Base-by-base conservation (phyloP, 2,329 filamentous ascomycete genomes). In the Diaporthe caulivora region DNA sequence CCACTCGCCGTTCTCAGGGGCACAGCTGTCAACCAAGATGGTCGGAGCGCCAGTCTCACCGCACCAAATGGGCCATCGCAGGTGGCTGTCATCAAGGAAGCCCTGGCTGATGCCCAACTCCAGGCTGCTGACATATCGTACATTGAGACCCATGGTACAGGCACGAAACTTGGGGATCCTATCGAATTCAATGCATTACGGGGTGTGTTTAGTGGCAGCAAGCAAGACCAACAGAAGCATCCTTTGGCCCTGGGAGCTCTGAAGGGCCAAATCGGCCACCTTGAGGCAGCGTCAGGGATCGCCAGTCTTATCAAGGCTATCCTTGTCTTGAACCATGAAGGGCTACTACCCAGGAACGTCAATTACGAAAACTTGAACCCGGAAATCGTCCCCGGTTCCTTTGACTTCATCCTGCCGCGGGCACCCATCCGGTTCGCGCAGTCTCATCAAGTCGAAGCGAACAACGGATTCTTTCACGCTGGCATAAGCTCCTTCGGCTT, bases 11-110 rank as follows among this genome's bases (percentile, higher is more conserved):
- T 84, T 8, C 78, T 86, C 26, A 77, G 79, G 0, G 81, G 77
- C 1, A 82, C 80, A 0, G 80, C 77, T 1, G 37, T 79, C n/a
- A 85, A 84, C 74, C 78, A 78, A n/a, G 83, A 87, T 69, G 87
- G 86, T 0, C 77, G 73, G 0, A 81, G 79, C 0, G 15, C 55
- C 0, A 82, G 82, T 9, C 79, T 87, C 29, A 82, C 82, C 0
- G 76, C 81, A 47, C 87, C 87, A 0, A 91, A 84, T 72, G 82
- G 82, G 26, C 82, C 84, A 17, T 86, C 87, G 0, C 89, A 91
- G 74, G 81, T 84, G 1, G 80, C 80, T 40, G 86, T 34, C 3
- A 57, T 57, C 24, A 24, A 26, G n/a, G 7, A 31, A 31, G 31
- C 54, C 21, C 31, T 29, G 11, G 24, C 26, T 6, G 15, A 26